A percentile compares a stretch with the other conserved stretches of the same genome.
Evolutionary conservation across 2,329 filamentous ascomycete species (phyloP).

Genomic region (Venturia carpophila): DNA sequence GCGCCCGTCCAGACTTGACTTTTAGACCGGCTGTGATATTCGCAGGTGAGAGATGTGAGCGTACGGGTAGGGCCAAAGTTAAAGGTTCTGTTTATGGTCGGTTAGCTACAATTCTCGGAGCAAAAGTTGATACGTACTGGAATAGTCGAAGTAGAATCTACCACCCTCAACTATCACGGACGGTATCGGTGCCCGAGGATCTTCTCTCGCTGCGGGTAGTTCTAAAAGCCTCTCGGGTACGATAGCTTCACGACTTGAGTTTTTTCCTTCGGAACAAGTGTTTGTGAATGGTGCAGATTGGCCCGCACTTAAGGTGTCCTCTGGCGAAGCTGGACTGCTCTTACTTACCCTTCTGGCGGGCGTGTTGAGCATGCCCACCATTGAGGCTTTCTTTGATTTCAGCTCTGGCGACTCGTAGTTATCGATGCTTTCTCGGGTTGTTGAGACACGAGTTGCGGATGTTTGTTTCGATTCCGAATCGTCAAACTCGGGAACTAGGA

Average conservation of each 20-base stretch:
- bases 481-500: not conserved
- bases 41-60: not conserved
- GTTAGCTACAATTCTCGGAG: not conserved
- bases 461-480: not conserved
- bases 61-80: not conserved
- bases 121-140: not conserved
- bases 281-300: not conserved
- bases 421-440: not conserved
- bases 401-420: not conserved
- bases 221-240: not conserved
- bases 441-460: not conserved
- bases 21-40: not conserved
- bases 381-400: not conserved
- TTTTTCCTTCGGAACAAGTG: not conserved
- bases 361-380: not conserved
- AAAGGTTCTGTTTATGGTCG: not conserved
- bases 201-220: not conserved
- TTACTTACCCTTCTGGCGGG: not conserved
- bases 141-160: conserved; percentile 9
- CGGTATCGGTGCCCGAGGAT: not conserved
- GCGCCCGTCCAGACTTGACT: not conserved
- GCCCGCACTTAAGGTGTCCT: not conserved
- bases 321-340: not conserved
- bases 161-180: not conserved
- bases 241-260: not conserved